phyloP scores from a whole-genome alignment of 2,329 filamentous ascomycete species.

The Sphaerulina vaccinii region DNA sequence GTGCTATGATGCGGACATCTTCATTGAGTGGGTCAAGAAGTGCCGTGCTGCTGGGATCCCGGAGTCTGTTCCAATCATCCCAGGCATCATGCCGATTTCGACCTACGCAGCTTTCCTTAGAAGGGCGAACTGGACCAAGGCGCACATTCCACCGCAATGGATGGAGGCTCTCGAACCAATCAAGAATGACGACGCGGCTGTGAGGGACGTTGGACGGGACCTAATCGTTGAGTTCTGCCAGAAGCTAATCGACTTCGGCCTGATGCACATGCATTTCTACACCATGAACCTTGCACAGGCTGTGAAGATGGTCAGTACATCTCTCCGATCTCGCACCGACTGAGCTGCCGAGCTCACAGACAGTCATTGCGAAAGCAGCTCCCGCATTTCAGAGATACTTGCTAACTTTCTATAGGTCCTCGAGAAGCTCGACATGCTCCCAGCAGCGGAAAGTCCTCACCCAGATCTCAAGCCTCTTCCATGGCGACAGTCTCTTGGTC shows the following conservation, averaged over 20 bases:
- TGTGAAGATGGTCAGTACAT: slow-evolving; percentile 87
- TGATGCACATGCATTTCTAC: slow-evolving; percentile 90
- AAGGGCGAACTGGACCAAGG: slow-evolving; percentile 87
- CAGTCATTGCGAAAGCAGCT: too few species aligned
- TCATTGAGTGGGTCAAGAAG: slow-evolving; percentile 84
- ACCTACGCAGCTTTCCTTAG: slow-evolving; percentile 92
- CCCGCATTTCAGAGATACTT: too few species aligned
- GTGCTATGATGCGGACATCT: slow-evolving; percentile 98
- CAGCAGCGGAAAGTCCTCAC: slow-evolving; percentile 63
- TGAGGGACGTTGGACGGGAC: slow-evolving; percentile 82
- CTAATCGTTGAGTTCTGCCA: slow-evolving; percentile 88
- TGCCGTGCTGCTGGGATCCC: slow-evolving; percentile 79
- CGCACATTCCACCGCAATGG: slow-evolving; percentile 78
- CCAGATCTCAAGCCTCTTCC: slow-evolving; percentile 69
- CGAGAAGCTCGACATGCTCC: slow-evolving; percentile 81
- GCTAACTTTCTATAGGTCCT: too few species aligned
- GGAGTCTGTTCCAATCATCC: slow-evolving; percentile 70
- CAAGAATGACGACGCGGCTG: slow-evolving; percentile 93
- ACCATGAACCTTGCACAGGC: slow-evolving; percentile 98
- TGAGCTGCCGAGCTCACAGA: too few species aligned
- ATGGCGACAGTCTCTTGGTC: slow-evolving; percentile 90
- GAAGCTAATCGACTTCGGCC: slow-evolving; percentile 76
- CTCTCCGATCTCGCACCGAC: too few species aligned
- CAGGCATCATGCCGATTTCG: slow-evolving; percentile 89
- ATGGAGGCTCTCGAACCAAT: slow-evolving; percentile 79